Evolutionary conservation across 768 basidiomycete species (phyloP).

Genomic region (Suillus brevipes): DNA sequence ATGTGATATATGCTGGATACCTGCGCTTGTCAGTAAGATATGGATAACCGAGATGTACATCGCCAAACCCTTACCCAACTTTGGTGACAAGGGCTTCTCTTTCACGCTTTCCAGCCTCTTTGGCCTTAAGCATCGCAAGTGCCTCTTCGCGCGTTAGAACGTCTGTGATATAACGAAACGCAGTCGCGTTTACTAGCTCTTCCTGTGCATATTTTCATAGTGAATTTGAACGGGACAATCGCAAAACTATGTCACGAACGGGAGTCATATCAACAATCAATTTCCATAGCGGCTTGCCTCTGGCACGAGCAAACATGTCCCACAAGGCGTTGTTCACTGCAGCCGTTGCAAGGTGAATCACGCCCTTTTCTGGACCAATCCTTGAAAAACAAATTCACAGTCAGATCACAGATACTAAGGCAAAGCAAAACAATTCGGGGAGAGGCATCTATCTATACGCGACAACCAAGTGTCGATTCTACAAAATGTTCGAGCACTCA

Average conservation of each 20-base stretch:
- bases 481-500: conserved; percentile 31
- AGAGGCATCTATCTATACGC: not conserved
- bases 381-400: conserved; percentile 34
- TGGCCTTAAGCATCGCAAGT: conserved; percentile 73
- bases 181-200: conserved; percentile 71
- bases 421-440: not conserved
- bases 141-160: conserved; percentile 92
- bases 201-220: conserved; percentile 45
- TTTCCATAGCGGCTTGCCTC: conserved; percentile 91
- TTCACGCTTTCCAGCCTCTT: conserved; percentile 73
- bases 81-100: conserved; percentile 75
- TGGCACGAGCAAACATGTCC: conserved; percentile 86
- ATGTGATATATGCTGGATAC: conserved; percentile 94
- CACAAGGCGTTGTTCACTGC: conserved; percentile 92
- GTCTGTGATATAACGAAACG: conserved; percentile 92
- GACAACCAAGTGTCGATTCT: not conserved
- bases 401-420: not conserved
- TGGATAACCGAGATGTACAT: not conserved
- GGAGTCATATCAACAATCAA: conserved; percentile 89
- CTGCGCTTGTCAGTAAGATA: conserved; percentile 34
- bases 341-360: conserved; percentile 86
- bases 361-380: conserved; percentile 95
- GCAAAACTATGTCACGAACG: conserved; percentile 32
- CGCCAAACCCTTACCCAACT: conserved; percentile 47
- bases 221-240: not conserved